A percentile compares a stretch with the other conserved stretches of the same genome.
These are phyloP conservation scores for Cucurbita argyrosperma DNA, from an alignment of 306 rosid species.

Conservation along the genomic window DNA sequence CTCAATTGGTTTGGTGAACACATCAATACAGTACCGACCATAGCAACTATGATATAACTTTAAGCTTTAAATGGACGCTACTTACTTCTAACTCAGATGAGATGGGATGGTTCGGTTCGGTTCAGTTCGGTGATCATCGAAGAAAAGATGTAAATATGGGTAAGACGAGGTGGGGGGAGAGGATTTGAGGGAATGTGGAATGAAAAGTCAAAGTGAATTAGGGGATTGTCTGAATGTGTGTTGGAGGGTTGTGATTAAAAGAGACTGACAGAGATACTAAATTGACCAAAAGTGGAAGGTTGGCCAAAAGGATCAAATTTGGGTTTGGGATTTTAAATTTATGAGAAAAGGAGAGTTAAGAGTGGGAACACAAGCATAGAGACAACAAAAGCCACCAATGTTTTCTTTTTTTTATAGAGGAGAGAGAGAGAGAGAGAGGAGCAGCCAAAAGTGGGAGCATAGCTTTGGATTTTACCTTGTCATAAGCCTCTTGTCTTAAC, in stretches of 20 bases:
- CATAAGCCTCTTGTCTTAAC: constrained; percentile 30
- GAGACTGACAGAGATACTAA: constrained; percentile 60
- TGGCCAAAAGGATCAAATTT: not conserved
- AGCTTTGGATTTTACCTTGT: constrained; percentile 29
- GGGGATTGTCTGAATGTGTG: constrained; percentile 43
- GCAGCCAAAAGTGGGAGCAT: too few relatives aligned
- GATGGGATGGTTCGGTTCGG: too few relatives aligned
- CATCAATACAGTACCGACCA: too few relatives aligned
- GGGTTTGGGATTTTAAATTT: constrained; percentile 1
- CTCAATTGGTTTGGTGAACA: too few relatives aligned
- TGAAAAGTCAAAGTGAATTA: constrained; percentile 48
- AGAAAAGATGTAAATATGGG: not conserved
- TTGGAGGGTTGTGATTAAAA: constrained; percentile 68
- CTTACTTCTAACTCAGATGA: not conserved
- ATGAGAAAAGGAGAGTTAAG: constrained; percentile 22
- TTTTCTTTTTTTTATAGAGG: constrained; percentile 13
- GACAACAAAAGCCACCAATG: constrained; percentile 45
- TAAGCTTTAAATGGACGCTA: too few relatives aligned
- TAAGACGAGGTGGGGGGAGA: not conserved
- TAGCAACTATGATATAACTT: not conserved
- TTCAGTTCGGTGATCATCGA: not conserved
- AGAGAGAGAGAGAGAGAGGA: constrained; percentile 29
- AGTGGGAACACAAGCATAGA: constrained; percentile 38
- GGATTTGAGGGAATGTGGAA: constrained; percentile 18
- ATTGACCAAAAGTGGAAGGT: constrained; percentile 23